Evolutionary conservation across 75 land plant species (phyloP).

Genomic region (Selaginella tamariscina): DNA sequence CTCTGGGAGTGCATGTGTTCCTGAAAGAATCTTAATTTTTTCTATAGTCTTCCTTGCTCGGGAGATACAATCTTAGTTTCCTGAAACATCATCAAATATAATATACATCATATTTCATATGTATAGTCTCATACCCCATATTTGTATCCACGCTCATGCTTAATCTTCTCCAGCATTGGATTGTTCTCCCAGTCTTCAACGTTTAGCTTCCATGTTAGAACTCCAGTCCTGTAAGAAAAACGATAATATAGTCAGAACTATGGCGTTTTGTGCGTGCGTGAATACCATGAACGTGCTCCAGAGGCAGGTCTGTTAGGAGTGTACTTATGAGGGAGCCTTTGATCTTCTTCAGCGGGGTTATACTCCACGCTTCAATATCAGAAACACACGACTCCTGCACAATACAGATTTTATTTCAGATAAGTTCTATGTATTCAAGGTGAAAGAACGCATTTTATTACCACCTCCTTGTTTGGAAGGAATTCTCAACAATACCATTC

Average conservation of each 20-base stretch:
- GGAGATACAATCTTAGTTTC: constrained; percentile 23
- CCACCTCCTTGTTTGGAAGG: background rate
- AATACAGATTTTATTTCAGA: too few species aligned
- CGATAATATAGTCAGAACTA: too few species aligned
- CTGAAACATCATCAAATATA: constrained; percentile 15
- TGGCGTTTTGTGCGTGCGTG: too few species aligned
- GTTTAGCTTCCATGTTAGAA: constrained; percentile 3
- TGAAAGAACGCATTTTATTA: too few species aligned
- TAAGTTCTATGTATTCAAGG: too few species aligned
- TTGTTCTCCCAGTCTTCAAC: background rate
- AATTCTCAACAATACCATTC: background rate
- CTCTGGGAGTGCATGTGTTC: constrained; percentile 25
- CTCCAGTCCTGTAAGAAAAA: constrained; percentile 1
- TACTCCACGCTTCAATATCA: constrained; percentile 10
- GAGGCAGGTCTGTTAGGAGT: background rate
- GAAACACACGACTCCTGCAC: too few species aligned
- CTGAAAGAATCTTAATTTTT: constrained; percentile 16
- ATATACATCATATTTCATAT: too few species aligned
- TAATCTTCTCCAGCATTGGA: constrained; percentile 12
- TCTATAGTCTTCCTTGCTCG: constrained; percentile 19
- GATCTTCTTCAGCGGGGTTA: constrained; percentile 5
- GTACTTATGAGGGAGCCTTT: background rate
- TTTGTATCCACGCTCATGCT: background rate
- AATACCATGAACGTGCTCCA: background rate
- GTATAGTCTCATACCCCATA: constrained; percentile 7